Base-by-base conservation (phyloP, 257 asterid species). In the Solanum arcanum region DNA sequence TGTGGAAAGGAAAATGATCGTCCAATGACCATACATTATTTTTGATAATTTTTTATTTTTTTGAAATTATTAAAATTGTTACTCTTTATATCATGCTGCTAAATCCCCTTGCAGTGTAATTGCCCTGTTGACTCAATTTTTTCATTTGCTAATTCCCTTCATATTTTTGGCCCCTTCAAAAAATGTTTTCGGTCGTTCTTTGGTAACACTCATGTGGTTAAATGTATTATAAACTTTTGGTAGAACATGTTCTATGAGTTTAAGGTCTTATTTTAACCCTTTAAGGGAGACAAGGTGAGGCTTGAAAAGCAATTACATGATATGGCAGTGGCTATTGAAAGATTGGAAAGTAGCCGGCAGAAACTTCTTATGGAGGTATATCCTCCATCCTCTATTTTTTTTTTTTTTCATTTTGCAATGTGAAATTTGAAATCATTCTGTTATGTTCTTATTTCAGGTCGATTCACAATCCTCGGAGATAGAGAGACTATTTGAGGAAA, bases 391-490 rank as follows among this genome's bases (percentile, higher is more conserved):
- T 56, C 47, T 31, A 13, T 52, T 12, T 23, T 73, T 66, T 16
- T 66, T 16, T 59, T 14, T 42, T 37, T 70, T 78, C n/a, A 15
- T 39, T 74, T 39, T 46, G 39, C 75, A 29, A 69, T 75, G 52
- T 59, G 42, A 89, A 89, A 78, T 80, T 88, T 87, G 74, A 88
- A 84, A 86, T 91, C 72, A 86, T 69, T 81, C 16, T 62, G 25
- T 64, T 49, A 18, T 56, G 59, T 81, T 86, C 31, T 89, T 47
- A 90, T 66, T 87, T 87, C 94, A 97, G 99, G 93, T 97, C 74
- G 99, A 97, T 90, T 97, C 99, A 84, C 99, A 97, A 85, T 97
- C 99, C 86, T 91, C 98, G 25, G 99, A 97, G 90, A 95, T 97
- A 88, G 99, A 97, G 95, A 93, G 90, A 87, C 93, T 97, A 68